A percentile compares a stretch with the other conserved stretches of the same genome.
These are phyloP conservation scores for Colletotrichum coccodes DNA, from an alignment of 2,329 filamentous ascomycete genomes.

Conservation along the genomic window DNA sequence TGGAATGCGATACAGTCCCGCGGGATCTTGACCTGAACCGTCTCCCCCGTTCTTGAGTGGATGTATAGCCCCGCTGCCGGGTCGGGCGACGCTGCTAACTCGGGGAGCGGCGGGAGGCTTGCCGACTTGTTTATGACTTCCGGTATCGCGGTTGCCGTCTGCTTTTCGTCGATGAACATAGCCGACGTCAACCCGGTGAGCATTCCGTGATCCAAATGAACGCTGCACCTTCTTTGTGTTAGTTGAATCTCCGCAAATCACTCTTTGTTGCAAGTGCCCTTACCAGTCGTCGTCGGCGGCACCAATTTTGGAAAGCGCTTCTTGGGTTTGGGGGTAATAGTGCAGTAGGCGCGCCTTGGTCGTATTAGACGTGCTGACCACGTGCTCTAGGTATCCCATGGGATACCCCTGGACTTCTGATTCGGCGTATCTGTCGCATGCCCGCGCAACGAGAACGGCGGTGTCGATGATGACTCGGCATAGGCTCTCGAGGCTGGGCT, in stretches of 20 bases:
- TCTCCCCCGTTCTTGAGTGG: constrained; percentile 81
- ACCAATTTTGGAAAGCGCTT: constrained; percentile 34
- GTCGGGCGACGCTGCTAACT: constrained; percentile 82
- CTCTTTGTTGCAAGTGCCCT: constrained; percentile 42
- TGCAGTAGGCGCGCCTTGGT: constrained; percentile 93
- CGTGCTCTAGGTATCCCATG: constrained; percentile 82
- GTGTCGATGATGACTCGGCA: constrained; percentile 90
- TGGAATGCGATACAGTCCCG: constrained; percentile 94
- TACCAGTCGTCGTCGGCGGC: constrained; percentile 89
- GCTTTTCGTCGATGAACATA: constrained; percentile 90
- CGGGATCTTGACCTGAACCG: constrained; percentile 93
- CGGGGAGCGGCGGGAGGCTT: constrained; percentile 65
- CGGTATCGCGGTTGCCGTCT: constrained; percentile 48
- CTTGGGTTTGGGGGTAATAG: constrained; percentile 77
- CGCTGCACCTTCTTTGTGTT: not conserved
- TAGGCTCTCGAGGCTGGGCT: constrained; percentile 75
- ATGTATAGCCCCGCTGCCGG: constrained; percentile 92
- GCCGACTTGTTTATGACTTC: constrained; percentile 38
- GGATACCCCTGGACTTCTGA: constrained; percentile 82
- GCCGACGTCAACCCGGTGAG: constrained; percentile 93
- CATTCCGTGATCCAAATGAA: constrained; percentile 82
- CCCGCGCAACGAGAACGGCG: constrained; percentile 87
- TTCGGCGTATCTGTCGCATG: constrained; percentile 87
- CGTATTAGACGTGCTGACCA: constrained; percentile 85
- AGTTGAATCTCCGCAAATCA: not conserved